A percentile compares a stretch with the other conserved stretches of the same genome.
phyloP scores from a whole-genome alignment of 1,284 basidiomycete genomes.

The Earliella scabrosa region DNA sequence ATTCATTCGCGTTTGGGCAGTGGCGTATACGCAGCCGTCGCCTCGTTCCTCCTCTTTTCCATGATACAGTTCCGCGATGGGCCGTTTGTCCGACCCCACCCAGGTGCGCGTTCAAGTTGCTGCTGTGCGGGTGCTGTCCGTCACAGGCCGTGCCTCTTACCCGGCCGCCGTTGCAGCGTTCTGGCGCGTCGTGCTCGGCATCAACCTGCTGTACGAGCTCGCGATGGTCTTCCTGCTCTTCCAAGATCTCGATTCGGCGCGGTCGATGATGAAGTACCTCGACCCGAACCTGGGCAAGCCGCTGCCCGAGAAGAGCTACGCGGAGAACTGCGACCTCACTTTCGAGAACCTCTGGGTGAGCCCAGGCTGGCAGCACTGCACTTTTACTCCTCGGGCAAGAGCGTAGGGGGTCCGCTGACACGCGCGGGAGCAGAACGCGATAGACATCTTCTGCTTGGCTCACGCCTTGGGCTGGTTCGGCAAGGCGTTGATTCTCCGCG shows the following conservation, averaged over 20 bases:
- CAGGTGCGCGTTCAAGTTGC: constrained; percentile 32
- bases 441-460: constrained; percentile 84
- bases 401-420: constrained; percentile 8
- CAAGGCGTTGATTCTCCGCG: constrained; percentile 82
- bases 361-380: too few relatives aligned
- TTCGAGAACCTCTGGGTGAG: constrained; percentile 67
- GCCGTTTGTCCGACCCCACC: constrained; percentile 50
- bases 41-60: constrained; percentile 75
- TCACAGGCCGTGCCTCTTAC: neutral
- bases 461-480: constrained; percentile 87
- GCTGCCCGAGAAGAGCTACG: constrained; percentile 82
- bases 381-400: constrained; percentile 8
- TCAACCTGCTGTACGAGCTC: constrained; percentile 82
- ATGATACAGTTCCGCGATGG: constrained; percentile 88
- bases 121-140: constrained; percentile 43
- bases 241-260: constrained; percentile 80
- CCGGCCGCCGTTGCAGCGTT: constrained; percentile 48
- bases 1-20: too few relatives aligned
- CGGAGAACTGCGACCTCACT: constrained; percentile 77
- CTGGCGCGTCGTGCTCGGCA: constrained; percentile 75
- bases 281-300: constrained; percentile 74
- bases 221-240: constrained; percentile 82
- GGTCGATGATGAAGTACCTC: constrained; percentile 75
- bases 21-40: constrained; percentile 71
- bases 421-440: constrained; percentile 57